phyloP scores from a whole-genome alignment of 495 filamentous ascomycete species.

The Schizothecium vesticola region DNA sequence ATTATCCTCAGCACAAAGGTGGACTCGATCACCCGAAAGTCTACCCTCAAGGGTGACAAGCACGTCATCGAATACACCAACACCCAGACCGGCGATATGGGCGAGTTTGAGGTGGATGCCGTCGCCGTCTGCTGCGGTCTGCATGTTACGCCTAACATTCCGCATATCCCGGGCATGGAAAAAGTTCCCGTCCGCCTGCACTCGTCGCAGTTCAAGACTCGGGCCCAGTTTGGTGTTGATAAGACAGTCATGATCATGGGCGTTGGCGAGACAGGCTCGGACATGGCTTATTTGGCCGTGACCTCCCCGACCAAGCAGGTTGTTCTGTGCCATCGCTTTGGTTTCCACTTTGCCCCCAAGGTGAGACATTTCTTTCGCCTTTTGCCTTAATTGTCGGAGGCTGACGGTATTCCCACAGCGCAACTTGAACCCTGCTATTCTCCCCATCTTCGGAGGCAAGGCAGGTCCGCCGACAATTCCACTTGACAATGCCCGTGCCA shows the following conservation, averaged over 20 bases:
- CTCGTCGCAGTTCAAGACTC: constrained; percentile 39
- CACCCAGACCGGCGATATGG: constrained; percentile 4
- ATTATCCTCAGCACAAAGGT: constrained; percentile 33
- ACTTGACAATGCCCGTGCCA: constrained; percentile 37
- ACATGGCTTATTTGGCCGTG: constrained; percentile 38
- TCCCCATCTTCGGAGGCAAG: constrained; percentile 28
- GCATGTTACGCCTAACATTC: constrained; percentile 37
- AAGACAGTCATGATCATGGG: constrained; percentile 41
- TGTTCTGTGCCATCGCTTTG: constrained; percentile 38
- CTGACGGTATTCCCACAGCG: constrained; percentile 12
- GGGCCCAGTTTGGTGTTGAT: constrained; percentile 31
- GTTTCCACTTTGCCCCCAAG: constrained; percentile 38
- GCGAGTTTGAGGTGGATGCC: constrained; percentile 31
- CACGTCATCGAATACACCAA: constrained; percentile 27
- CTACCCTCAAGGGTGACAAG: constrained; percentile 3
- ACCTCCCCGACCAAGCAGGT: constrained; percentile 35
- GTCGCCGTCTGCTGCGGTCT: constrained; percentile 42
- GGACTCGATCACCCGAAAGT: constrained; percentile 16
- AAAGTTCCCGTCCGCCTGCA: constrained; percentile 34
- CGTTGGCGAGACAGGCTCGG: constrained; percentile 40
- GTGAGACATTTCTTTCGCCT: background rate
- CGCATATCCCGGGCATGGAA: constrained; percentile 34
- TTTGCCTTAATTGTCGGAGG: background rate
- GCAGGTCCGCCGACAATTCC: constrained; percentile 34
- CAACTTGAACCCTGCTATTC: constrained; percentile 26